Base-by-base conservation (phyloP, 257 asterid genomes). In the Echium plantagineum region DNA sequence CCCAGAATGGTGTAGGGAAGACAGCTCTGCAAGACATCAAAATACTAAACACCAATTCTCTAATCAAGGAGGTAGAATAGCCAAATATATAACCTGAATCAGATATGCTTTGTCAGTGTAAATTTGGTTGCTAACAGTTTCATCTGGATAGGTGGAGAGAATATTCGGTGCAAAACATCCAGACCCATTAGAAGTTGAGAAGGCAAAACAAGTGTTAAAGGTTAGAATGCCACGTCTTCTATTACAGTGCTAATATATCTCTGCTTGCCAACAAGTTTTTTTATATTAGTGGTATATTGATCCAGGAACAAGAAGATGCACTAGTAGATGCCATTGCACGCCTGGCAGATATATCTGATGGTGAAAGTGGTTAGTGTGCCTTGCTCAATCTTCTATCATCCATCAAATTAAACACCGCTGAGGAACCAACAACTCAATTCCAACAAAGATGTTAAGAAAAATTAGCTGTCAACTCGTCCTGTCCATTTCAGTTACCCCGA, bases 251-350 rank as follows among this genome's bases (percentile, higher is more conserved):
- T 69, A 65, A 42, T 61, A 57, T 57, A 10, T 28, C 52, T 21
- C 15, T 61, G 21, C 60, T 52, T 68, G 60, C 61, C 62, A 65
- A 38, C 19, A 30, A 53, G 17, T 9, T 56, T 24, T 58, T 26
- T 21, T 10, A 52, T 66, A 24, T 32, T 54, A 15, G 60, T 71
- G 17, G 10, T 61, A 24, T 66, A 8, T n/a, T 64, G 61, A 21
- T 70, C 56, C 81, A 90, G 98, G 96, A 90, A 60, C 98, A 87
- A 58, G 98, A 87, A 72, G 91, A 83, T 75, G 90, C 95, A 63
- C 86, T 87, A 62, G 74, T 75, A 13, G 91, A 87, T 63, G 98
- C 95, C 67, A 83, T 87, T 70, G 77, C 89, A 66, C 82, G 81
- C 77, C 83, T 90, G 15, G 94, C 72, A 46, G 91, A 83, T 60